These are phyloP conservation scores for Cyberlindnera veronae DNA, from an alignment of 805 yeast genomes.

Conservation along the genomic window DNA sequence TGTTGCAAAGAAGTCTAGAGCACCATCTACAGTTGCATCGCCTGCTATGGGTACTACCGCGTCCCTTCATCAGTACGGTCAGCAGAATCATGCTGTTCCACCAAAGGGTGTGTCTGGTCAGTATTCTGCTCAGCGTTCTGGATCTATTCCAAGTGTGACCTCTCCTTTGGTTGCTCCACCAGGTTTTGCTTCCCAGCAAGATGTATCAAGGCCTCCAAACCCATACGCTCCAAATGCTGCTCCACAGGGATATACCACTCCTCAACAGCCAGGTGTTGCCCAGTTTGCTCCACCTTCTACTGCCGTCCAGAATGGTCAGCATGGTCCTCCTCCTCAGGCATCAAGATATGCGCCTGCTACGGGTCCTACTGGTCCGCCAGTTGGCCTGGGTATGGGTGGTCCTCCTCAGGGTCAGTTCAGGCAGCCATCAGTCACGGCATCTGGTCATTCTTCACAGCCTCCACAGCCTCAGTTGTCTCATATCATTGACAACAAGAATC, in stretches of 20 bases:
- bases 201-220: not conserved
- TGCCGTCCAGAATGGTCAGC: not conserved
- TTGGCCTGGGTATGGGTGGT: not conserved
- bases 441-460: not conserved
- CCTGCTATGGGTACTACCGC: slow-evolving; percentile 1
- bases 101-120: slow-evolving; percentile 10
- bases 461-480: slow-evolving; percentile 11
- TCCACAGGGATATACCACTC: not conserved
- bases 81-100: not conserved
- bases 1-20: slow-evolving; percentile 10
- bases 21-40: slow-evolving; percentile 9
- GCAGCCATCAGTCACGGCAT: not conserved
- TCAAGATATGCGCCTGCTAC: slow-evolving; percentile 9
- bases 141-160: slow-evolving; percentile 4
- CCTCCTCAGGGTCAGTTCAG: slow-evolving; percentile 1
- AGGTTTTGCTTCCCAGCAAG: not conserved
- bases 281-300: slow-evolving; percentile 1
- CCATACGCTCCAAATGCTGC: slow-evolving; percentile 7
- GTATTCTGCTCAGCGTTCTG: slow-evolving; percentile 2
- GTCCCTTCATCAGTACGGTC: not conserved
- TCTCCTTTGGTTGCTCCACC: slow-evolving; percentile 13
- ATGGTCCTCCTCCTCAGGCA: not conserved
- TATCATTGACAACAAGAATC: slow-evolving; percentile 7
- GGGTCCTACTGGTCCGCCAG: not conserved
- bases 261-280: slow-evolving; percentile 3